Evolutionary conservation across 2,329 filamentous ascomycete species (phyloP), one percentile per base, ranked within the genome.

Genomic region (Colletotrichum phormii): DNA sequence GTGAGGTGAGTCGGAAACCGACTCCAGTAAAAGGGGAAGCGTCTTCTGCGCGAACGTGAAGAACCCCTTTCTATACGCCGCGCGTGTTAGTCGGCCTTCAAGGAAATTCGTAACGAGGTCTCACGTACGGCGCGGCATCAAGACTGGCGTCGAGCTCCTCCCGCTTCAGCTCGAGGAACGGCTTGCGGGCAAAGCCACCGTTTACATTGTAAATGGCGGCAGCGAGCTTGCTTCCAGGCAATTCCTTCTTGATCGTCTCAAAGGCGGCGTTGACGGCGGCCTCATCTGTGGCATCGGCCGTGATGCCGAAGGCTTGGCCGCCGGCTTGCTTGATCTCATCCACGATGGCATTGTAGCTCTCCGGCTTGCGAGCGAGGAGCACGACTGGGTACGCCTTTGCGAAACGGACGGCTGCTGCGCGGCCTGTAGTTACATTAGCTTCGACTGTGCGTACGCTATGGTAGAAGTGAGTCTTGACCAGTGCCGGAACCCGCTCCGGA

Each of bases 401-500:
- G 79, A 93, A 93, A 71, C 86, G 87, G 66, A 88, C 82, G 24
- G 91, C 91, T 7, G 84, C 80, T 2, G 87, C 82, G 53, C 84
- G 80, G 75, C 87, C 86, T 85, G 22, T n/a, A 18, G 22, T 66
- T 51, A 67, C 62, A 15, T 54, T 18, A 70, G 58, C 61, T 42
- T 8, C 24, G 46, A 78, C 83, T 84, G 84, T 58, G 89, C 94
- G 69, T 93, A 93, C 54, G 91, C 92, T 65, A 93, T 93, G 7
- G 91, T 91, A 70, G 95, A 82, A 71, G 94, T 84, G 26, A 13
- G 33, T 13, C n/a, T 58, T 58, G 78, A 85, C 85, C 85, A 58
- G 90, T 95, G 72, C 93, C 93, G 6, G 91, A 84, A n/a, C 93
- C 93, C 54, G 91, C 92, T 67, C 93, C 93, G 12, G 92, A 92